Percentiles rank a stretch among this genome's conserved stretches.
phyloP scores from a whole-genome alignment of 768 basidiomycete species.

The Tephrocybe sp. region DNA sequence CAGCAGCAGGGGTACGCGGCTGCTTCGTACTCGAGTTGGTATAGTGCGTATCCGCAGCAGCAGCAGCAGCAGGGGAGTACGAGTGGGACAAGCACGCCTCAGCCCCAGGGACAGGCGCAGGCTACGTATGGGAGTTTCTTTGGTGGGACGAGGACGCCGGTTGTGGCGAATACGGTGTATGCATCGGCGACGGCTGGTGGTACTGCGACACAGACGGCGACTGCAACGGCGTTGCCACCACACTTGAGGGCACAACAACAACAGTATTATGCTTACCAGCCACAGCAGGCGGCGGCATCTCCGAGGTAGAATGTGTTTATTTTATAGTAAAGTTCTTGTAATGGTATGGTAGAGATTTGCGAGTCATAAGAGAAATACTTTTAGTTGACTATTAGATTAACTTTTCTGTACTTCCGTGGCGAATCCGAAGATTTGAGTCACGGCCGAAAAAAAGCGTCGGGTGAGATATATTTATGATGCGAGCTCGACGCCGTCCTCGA shows the following conservation, averaged over 20 bases:
- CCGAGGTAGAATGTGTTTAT: constrained; percentile 4
- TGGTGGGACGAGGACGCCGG: constrained; percentile 21
- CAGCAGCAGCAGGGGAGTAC: constrained; percentile 9
- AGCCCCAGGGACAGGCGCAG: constrained; percentile 25
- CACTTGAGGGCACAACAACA: constrained; percentile 29
- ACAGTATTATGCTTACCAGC: constrained; percentile 27
- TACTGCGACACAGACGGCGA: too few species aligned
- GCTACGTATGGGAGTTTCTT: constrained; percentile 28
- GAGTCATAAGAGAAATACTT: too few species aligned
- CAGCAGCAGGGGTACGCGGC: constrained; percentile 36
- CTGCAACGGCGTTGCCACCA: constrained; percentile 31
- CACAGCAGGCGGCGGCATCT: not conserved
- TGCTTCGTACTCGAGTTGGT: constrained; percentile 33
- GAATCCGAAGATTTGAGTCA: too few species aligned
- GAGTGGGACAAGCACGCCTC: constrained; percentile 45
- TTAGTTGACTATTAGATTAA: too few species aligned
- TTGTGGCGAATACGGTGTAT: constrained; percentile 28
- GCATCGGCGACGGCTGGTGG: too few species aligned
- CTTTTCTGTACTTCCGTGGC: too few species aligned
- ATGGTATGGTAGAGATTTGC: too few species aligned
- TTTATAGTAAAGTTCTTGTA: too few species aligned
- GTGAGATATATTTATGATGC: not conserved
- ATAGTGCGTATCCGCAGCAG: constrained; percentile 27
- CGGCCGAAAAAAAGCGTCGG: too few species aligned
- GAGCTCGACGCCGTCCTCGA: not conserved